Evolutionary conservation across 345 rosid species (phyloP).

Genomic region (Salix koriyanagi): DNA sequence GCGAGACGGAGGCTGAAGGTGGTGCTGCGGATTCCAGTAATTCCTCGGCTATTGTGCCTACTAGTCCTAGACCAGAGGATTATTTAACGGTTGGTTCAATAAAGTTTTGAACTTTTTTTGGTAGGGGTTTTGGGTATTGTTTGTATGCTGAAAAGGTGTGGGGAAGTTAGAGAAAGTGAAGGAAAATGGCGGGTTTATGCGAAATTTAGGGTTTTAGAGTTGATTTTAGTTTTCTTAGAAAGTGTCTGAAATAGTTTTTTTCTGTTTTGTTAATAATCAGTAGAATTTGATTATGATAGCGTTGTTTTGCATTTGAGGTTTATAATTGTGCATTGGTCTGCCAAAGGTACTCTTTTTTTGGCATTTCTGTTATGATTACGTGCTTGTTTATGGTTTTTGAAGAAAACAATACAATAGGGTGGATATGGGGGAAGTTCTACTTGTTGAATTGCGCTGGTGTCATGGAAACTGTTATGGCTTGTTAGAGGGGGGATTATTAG

Average conservation of each 20-base stretch:
- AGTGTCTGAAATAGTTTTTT: not conserved
- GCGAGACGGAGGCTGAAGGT: conserved; percentile 37
- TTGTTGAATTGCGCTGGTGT: not conserved
- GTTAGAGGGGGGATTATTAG: not conserved
- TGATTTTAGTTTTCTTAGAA: not conserved
- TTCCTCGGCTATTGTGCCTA: conserved; percentile 77
- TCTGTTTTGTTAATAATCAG: not conserved
- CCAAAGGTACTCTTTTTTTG: not conserved
- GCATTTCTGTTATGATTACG: not conserved
- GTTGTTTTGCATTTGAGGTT: not conserved
- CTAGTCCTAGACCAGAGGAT: conserved; percentile 80
- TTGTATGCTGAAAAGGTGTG: not conserved
- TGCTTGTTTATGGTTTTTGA: not conserved
- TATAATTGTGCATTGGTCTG: not conserved
- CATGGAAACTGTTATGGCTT: not conserved
- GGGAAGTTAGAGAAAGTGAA: not conserved
- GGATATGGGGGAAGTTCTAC: not conserved
- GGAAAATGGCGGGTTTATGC: not conserved
- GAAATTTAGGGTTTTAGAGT: not conserved
- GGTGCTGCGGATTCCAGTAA: conserved; percentile 42
- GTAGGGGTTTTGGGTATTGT: not conserved
- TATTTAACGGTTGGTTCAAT: conserved; percentile 61
- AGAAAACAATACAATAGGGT: not conserved
- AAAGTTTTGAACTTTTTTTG: not conserved
- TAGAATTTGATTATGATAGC: not conserved